Evolutionary conservation across 129 eudicot species (phyloP), one percentile per base, ranked within the genome.

Genomic region (Chrysanthemum lavandulifolium): DNA sequence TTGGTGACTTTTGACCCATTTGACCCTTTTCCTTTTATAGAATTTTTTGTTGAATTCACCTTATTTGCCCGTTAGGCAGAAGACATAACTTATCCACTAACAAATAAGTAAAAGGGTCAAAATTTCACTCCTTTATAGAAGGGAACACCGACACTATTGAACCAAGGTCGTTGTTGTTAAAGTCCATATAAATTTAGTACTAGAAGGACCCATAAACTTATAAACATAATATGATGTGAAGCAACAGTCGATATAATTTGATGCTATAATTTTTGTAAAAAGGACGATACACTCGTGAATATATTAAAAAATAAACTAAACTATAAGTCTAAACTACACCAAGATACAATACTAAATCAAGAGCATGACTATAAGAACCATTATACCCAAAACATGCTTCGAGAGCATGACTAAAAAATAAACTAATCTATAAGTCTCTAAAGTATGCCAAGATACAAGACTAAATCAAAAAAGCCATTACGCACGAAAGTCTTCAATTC

Each of bases 171-270:
- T 60, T 25, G 65, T 60, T 25, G 43, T 19, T 56, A 56, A 56
- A 23, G 61, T 15, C 2, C 11, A 56, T 56, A 16, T 19, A 56
- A 56, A 15, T 56, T 6, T 56, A 29, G 11, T 8, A 10, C 21
- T 23, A n/a, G 1, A 63, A 50, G 33, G 25, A 11, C 14, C 6
- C 29, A 6, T 15, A 64, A 64, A 21, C 15, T 5, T 21, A 71
- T 71, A 40, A 71, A 43, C 25, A 14, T 40, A 65, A 16, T 40
- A 65, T 40, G 51, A 15, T 40, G 69, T 16, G 31, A 61, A 25
- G 18, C n/a, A 27, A 61, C 3, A 27, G 8, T 18, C 16, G 54
- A 15, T 10, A 11, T 31, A 53, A 1, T 67, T 69, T 68, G 70
- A 65, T 15, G 13, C 14, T 15, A 36, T n/a, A 1, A 23, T 4